A percentile compares a stretch with the other conserved stretches of the same genome.
phyloP scores from a whole-genome alignment of 176 grass and related monocot genomes.

The Canna indica region DNA sequence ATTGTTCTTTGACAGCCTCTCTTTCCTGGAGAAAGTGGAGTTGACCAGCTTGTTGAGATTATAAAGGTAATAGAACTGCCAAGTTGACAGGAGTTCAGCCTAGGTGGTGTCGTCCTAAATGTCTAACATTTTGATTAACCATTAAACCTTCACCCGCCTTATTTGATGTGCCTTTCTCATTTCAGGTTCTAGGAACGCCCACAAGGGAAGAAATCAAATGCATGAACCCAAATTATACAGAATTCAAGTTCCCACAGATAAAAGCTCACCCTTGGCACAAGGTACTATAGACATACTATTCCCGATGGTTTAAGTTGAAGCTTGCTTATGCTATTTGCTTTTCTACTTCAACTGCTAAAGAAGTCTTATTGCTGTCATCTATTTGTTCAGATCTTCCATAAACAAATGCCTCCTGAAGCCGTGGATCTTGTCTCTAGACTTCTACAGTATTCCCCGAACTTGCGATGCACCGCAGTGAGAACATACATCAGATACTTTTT shows the following conservation, averaged over 20 bases:
- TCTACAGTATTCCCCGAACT: slow-evolving; percentile 64
- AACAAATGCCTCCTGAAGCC: slow-evolving; percentile 65
- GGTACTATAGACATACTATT: slow-evolving; percentile 20
- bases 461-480: slow-evolving; percentile 70
- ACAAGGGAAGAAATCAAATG: slow-evolving; percentile 87
- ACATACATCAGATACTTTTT: background rate
- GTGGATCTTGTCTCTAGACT: slow-evolving; percentile 72
- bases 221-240: slow-evolving; percentile 77
- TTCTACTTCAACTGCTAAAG: background rate
- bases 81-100: slow-evolving; percentile 2
- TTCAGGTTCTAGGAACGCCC: slow-evolving; percentile 57
- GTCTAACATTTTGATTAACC: background rate
- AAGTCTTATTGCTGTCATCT: background rate
- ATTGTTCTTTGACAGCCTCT: slow-evolving; percentile 43
- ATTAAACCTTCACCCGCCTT: background rate
- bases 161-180: background rate
- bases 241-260: slow-evolving; percentile 76
- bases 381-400: slow-evolving; percentile 43
- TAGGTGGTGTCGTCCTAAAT: background rate
- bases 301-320: background rate
- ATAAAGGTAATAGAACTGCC: slow-evolving; percentile 37
- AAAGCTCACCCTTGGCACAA: slow-evolving; percentile 85
- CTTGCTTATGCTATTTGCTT: background rate
- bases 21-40: slow-evolving; percentile 77
- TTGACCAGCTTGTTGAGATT: slow-evolving; percentile 79